Evolutionary conservation across 495 filamentous ascomycete genomes (phyloP).

Genomic region (Pseudomonodictys pantanalensis): DNA sequence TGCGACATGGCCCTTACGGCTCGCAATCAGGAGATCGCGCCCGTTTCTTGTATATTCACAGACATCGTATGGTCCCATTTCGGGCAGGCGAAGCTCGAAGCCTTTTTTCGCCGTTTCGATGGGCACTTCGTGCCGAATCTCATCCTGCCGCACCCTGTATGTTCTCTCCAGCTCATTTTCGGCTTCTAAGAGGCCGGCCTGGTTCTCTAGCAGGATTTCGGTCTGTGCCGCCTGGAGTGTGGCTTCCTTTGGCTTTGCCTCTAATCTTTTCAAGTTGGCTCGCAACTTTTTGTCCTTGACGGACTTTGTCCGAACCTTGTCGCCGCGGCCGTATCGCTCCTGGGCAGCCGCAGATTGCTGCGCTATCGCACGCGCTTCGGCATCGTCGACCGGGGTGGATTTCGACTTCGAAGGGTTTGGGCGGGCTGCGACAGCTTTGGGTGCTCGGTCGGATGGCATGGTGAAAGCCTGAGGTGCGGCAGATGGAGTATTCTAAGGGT

Average conservation of each 20-base stretch:
- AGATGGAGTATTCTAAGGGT: not conserved
- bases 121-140: conserved; percentile 71
- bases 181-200: conserved; percentile 81
- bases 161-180: conserved; percentile 86
- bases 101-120: conserved; percentile 85
- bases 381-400: conserved; percentile 27
- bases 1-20: conserved; percentile 90
- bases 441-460: conserved; percentile 7
- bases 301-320: conserved; percentile 54
- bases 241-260: conserved; percentile 78
- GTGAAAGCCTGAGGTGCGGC: not conserved
- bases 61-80: conserved; percentile 77
- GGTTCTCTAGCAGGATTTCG: conserved; percentile 88
- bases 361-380: conserved; percentile 34
- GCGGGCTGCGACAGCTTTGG: not conserved
- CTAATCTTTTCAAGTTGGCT: conserved; percentile 70
- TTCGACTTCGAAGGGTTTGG: conserved; percentile 15
- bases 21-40: conserved; percentile 76
- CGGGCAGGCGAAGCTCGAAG: conserved; percentile 81
- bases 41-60: conserved; percentile 85
- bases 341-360: conserved; percentile 56
- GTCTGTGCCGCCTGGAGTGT: conserved; percentile 83
- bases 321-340: conserved; percentile 79
- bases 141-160: conserved; percentile 85
- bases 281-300: conserved; percentile 86